These are phyloP conservation scores for Camelina laxa DNA, from an alignment of 345 rosid genomes.

Conservation along the genomic window DNA sequence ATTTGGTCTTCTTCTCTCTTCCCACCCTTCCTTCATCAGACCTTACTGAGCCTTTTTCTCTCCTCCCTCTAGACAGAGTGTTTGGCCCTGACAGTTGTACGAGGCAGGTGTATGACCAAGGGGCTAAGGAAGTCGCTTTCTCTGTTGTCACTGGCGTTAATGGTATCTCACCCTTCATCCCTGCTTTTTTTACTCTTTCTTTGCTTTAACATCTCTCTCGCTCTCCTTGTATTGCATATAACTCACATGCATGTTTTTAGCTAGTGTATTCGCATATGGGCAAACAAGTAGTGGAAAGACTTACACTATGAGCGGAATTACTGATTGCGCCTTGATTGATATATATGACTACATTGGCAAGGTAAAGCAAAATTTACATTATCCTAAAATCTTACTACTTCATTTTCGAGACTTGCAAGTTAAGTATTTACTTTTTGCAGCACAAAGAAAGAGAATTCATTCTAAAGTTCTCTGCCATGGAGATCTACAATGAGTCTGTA, in stretches of 20 bases:
- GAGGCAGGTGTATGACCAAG: slow-evolving; percentile 74
- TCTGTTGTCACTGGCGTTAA: slow-evolving; percentile 81
- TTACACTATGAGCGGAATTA: slow-evolving; percentile 82
- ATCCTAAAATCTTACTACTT: background rate
- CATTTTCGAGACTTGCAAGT: background rate
- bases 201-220: slow-evolving; percentile 6
- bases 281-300: slow-evolving; percentile 98
- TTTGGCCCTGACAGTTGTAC: slow-evolving; percentile 70
- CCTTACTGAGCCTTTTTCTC: slow-evolving; percentile 28
- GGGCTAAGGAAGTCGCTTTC: slow-evolving; percentile 81
- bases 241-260: slow-evolving; percentile 49
- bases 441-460: slow-evolving; percentile 81
- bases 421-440: slow-evolving; percentile 44
- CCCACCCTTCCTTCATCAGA: background rate
- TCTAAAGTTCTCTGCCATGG: slow-evolving; percentile 86
- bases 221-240: background rate
- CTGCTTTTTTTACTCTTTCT: slow-evolving; percentile 37
- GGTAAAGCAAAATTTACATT: slow-evolving; percentile 48
- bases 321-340: slow-evolving; percentile 72
- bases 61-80: slow-evolving; percentile 65
- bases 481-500: slow-evolving; percentile 93
- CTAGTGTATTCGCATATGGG: slow-evolving; percentile 91
- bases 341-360: slow-evolving; percentile 71
- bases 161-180: slow-evolving; percentile 29
- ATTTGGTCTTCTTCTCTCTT: background rate